Percentiles rank a stretch among this genome's conserved stretches.
Conservation (phyloP, 2,329 filamentous ascomycete genomes). For the Lasiodiplodia gonubiensis region DNA sequence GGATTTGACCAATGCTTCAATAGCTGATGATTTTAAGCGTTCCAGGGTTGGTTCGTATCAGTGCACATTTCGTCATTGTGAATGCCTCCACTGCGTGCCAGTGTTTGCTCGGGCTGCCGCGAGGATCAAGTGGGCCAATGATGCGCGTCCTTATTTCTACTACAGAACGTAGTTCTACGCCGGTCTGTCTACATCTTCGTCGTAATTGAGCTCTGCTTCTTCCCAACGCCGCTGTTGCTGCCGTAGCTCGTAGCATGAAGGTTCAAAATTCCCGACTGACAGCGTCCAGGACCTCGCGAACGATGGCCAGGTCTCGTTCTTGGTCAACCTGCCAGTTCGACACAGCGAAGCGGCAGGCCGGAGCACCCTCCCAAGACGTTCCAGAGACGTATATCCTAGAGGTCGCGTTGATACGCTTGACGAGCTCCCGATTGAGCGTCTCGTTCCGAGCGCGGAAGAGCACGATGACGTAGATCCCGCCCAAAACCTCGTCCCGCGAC, state of each 20-base stretch:
- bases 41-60: not conserved
- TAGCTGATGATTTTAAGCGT: not conserved
- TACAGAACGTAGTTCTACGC: no score
- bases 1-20: not conserved
- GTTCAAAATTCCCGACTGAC: constrained; percentile 31
- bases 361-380: constrained; percentile 74
- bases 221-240: constrained; percentile 3
- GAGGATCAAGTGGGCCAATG: no score
- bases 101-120: no score
- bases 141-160: no score
- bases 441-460: constrained; percentile 76
- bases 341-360: constrained; percentile 82
- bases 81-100: no score
- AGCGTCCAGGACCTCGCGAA: constrained; percentile 66
- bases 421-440: constrained; percentile 68
- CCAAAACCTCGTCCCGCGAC: constrained; percentile 50
- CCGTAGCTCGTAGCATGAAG: not conserved
- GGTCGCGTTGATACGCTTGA: constrained; percentile 73
- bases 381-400: constrained; percentile 82
- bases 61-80: no score
- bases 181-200: no score
- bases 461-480: constrained; percentile 71
- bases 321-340: constrained; percentile 82
- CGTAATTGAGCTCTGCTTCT: not conserved
- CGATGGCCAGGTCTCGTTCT: constrained; percentile 68